Base-by-base conservation (phyloP, 2,329 filamentous ascomycete genomes). In the Alternaria incomplexa region DNA sequence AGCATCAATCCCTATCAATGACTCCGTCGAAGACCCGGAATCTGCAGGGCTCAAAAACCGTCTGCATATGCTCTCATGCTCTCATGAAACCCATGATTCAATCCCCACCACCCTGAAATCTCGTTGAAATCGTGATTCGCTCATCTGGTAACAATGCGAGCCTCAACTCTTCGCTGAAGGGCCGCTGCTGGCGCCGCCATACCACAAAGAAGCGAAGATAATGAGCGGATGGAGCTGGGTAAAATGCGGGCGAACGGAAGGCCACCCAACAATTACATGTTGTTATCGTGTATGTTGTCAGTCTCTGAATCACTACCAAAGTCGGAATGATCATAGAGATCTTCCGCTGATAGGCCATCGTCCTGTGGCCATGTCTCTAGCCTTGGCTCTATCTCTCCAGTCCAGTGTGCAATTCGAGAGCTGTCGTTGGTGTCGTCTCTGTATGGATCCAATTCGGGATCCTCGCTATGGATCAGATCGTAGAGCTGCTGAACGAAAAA, bases 241-340 rank as follows among this genome's bases (percentile, higher is more conserved):
- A 11, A 32, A 28, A 26, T 20, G 46, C 50, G 54, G 47, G 32
- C 30, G 30, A 15, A 20, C 28, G 36, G 17, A 46, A 17, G 17
- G 25, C 7, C 8, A 30, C 43, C 59, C n/a, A 60, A 25, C n/a
- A 50, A 59, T 62, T 44, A 62, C 43, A 11, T 46, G 56, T 60
- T 64, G 44, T 70, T 63, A 6, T 73, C 73, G 65, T 70, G 65
- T 9, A 72, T 61, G 17, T 78, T 72, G 23, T 68, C 71, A 17
- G 74, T 69, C 60, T 79, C 77, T 51, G 77, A 80, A 66, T 80
- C 77, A 73, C 73, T 78, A 9, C 72, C 76, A 68, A 78, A 79
- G 58, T 79, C 77, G 5, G 77, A 79, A n/a, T 76, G 72, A 40
- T 79, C 77, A 48, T 75, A 77, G 6, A 68, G 59, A 44, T 78